These are phyloP conservation scores for Punica granatum DNA, from an alignment of 345 rosid species.

Conservation along the genomic window DNA sequence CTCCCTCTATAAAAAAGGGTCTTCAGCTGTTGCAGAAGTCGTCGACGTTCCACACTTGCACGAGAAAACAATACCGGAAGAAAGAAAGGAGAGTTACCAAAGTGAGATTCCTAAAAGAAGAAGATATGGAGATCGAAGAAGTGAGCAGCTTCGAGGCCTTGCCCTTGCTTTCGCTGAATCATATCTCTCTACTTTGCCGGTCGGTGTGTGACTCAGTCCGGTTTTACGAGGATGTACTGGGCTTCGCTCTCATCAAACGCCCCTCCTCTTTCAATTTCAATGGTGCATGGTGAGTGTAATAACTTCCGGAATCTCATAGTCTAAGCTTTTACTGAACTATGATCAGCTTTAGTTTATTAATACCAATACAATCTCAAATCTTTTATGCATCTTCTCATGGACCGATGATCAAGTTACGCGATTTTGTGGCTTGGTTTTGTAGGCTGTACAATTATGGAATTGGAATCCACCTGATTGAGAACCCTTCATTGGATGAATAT, in stretches of 20 bases:
- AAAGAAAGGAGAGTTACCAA: constrained; percentile 21
- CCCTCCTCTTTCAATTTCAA: constrained; percentile 40
- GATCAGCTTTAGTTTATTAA: not conserved
- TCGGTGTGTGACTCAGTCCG: constrained; percentile 20
- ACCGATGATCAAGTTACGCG: not conserved
- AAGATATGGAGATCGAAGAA: constrained; percentile 21
- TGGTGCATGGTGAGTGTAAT: constrained; percentile 28
- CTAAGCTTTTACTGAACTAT: not conserved
- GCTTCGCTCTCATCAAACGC: constrained; percentile 29
- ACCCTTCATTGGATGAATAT: constrained; percentile 16
- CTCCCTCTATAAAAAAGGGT: not conserved
- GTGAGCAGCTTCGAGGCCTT: constrained; percentile 11
- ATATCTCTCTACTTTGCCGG: constrained; percentile 24
- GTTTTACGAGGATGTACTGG: constrained; percentile 31
- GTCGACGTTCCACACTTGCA: not conserved
- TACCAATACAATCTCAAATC: too few species aligned
- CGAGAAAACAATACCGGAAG: not conserved
- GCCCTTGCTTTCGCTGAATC: constrained; percentile 21
- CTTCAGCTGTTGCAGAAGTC: not conserved
- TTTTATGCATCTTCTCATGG: too few species aligned
- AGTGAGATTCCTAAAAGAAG: too few species aligned
- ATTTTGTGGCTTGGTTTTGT: not conserved
- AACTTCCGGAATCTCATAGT: not conserved
- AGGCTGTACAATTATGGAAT: constrained; percentile 33
- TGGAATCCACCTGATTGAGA: constrained; percentile 30